Conservation (phyloP, 495 filamentous ascomycete species). For the Beverwykella pulmonaria region DNA sequence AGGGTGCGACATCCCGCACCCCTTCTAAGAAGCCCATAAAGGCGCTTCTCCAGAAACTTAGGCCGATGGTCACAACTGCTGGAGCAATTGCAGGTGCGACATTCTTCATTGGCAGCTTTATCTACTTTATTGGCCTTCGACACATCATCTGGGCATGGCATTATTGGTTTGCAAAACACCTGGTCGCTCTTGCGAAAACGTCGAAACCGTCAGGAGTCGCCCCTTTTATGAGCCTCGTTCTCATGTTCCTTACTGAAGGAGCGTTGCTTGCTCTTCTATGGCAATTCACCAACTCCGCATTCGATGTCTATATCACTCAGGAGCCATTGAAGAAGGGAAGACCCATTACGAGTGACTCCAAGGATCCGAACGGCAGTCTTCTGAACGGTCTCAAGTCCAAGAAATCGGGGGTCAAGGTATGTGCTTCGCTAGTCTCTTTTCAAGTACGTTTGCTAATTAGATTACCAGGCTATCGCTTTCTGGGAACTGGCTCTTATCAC, state of each 20-base stretch:
- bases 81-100: not conserved
- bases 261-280: conserved; percentile 70
- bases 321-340: conserved; percentile 79
- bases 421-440: conserved; percentile 12
- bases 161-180: conserved; percentile 3
- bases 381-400: conserved; percentile 79
- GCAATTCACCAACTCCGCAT: conserved; percentile 73
- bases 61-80: not conserved
- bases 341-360: conserved; percentile 80
- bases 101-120: conserved; percentile 6
- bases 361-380: conserved; percentile 89
- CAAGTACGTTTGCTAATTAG: not conserved
- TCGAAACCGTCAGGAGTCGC: conserved; percentile 53
- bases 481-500: conserved; percentile 87
- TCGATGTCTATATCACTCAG: conserved; percentile 74
- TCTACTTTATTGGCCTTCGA: conserved; percentile 33
- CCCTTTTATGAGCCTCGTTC: conserved; percentile 48
- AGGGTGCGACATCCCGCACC: conserved; percentile 49
- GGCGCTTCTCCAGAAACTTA: not conserved
- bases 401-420: conserved; percentile 63
- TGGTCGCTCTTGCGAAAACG: conserved; percentile 48
- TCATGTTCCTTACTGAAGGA: conserved; percentile 65
- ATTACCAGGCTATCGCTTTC: conserved; percentile 65
- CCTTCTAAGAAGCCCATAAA: not conserved
- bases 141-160: conserved; percentile 20